These are phyloP conservation scores for Ilyonectria robusta DNA, from an alignment of 2,329 filamentous ascomycete genomes.

Conservation along the genomic window DNA sequence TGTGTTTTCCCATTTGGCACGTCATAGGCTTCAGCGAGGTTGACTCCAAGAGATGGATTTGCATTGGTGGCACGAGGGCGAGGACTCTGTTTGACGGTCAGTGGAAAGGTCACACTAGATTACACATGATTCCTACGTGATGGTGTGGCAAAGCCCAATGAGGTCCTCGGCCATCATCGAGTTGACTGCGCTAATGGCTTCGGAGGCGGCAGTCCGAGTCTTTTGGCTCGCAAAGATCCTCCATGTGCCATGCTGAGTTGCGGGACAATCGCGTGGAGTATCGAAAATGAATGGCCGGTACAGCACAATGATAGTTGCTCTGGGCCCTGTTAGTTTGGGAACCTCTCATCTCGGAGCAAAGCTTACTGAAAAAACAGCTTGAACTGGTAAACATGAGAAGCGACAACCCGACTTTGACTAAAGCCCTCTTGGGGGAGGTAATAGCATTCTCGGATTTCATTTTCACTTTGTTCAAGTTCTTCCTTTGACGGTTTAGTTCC, in stretches of 20 bases:
- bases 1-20: constrained; percentile 25
- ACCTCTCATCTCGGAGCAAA: not conserved
- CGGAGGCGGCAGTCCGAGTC: constrained; percentile 14
- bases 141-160: constrained; percentile 10
- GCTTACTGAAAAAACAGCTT: constrained; percentile 19
- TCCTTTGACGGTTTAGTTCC: not conserved
- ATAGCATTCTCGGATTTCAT: constrained; percentile 5
- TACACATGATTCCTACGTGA: constrained; percentile 13
- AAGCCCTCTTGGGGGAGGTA: not conserved
- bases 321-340: not conserved
- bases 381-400: constrained; percentile 23
- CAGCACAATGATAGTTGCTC: constrained; percentile 17
- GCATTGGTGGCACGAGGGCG: constrained; percentile 28
- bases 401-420: not conserved
- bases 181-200: constrained; percentile 18
- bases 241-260: not conserved
- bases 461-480: constrained; percentile 14
- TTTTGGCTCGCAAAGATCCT: constrained; percentile 11
- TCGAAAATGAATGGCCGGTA: constrained; percentile 20
- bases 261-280: not conserved
- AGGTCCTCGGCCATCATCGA: constrained; percentile 23
- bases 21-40: constrained; percentile 13
- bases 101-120: not conserved
- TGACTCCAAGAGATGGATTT: constrained; percentile 34
- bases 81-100: constrained; percentile 10